phyloP scores from a whole-genome alignment of 2,329 filamentous ascomycete genomes.

The Penicillium sp. region DNA sequence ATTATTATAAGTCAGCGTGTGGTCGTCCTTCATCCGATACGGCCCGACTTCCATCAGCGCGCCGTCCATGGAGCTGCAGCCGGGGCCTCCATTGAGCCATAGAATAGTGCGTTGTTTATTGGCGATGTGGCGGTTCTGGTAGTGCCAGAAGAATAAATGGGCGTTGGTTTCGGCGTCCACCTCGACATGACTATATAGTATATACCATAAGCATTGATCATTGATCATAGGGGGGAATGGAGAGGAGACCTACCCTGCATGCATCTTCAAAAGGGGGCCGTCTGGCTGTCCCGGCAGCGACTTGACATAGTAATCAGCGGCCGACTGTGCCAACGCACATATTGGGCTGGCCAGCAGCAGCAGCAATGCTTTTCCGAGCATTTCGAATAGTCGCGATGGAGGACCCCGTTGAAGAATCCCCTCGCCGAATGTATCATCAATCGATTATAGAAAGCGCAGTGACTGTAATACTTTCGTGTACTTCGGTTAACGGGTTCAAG shows the following conservation, averaged over 20 bases:
- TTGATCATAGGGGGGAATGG: not conserved
- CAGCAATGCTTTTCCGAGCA: constrained; percentile 14
- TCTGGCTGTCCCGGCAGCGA: constrained; percentile 79
- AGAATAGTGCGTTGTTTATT: constrained; percentile 86
- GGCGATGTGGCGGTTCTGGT: constrained; percentile 90
- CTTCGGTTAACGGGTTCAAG: too few relatives aligned
- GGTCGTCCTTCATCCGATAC: constrained; percentile 74
- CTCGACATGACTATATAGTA: constrained; percentile 72
- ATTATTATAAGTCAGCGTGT: constrained; percentile 73
- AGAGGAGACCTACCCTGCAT: constrained; percentile 71
- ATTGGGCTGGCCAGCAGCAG: constrained; percentile 23
- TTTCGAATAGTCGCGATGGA: not conserved
- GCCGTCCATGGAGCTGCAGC: constrained; percentile 96
- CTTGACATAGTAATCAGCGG: constrained; percentile 86
- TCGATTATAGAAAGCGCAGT: too few relatives aligned
- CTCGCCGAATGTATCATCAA: not conserved
- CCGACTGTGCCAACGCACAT: constrained; percentile 47
- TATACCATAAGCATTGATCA: not conserved
- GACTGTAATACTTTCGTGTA: too few relatives aligned
- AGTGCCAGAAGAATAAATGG: constrained; percentile 98
- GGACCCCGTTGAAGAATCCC: not conserved
- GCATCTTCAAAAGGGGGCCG: constrained; percentile 85
- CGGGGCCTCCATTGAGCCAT: constrained; percentile 95
- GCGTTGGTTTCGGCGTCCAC: constrained; percentile 79
- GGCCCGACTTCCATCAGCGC: constrained; percentile 95